Base-by-base conservation (phyloP, 2,329 filamentous ascomycete genomes). In the Capronia epimyces region DNA sequence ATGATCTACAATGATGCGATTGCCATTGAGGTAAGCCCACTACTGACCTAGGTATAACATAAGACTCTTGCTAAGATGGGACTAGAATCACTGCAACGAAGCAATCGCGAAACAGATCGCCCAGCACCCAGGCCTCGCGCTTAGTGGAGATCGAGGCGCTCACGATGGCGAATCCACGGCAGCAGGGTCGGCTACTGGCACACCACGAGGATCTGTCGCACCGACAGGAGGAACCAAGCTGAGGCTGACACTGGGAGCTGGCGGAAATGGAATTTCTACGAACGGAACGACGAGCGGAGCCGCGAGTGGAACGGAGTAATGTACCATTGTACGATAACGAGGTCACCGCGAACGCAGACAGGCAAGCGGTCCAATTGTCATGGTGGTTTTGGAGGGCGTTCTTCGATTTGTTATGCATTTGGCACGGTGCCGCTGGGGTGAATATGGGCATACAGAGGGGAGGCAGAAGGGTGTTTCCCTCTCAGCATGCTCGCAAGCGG, bases 1-100 rank as follows among this genome's bases (percentile, higher is more conserved):
- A 75, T 94, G 62, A 79, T 98, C 47, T 97, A 90, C 72, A 80
- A 87, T 64, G 93, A 98, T 75, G 91, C 91, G 43, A 90, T 90
- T 68, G 77, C 86, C 48, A 96, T 98, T 70, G 87, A 95, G 79
- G 89, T 95, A 74, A 57, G 58, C n/a, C 6, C n/a, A 21, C 18
- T 10, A 31, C 10, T 5, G 9, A 25, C 25, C 3, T 25, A 8
- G 16, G 13, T 25, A 2, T 36, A 6, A 15, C 16, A 34, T 24
- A 22, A 15, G 37, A n/a, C 8, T 22, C 21, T 27, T 36, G 40
- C 56, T 58, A 46, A 60, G 46, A 29, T 42, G 2, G 9, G 32
- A 13, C 39, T 37, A 62, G 60, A 57, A 61, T 22, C 47, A 49
- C 43, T 55, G 64, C 55, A 53, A 55, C 39, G 62, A 65, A 56